Conservation (phyloP, 192 early-diverging fungal genomes). For the Coemansia sp. region DNA sequence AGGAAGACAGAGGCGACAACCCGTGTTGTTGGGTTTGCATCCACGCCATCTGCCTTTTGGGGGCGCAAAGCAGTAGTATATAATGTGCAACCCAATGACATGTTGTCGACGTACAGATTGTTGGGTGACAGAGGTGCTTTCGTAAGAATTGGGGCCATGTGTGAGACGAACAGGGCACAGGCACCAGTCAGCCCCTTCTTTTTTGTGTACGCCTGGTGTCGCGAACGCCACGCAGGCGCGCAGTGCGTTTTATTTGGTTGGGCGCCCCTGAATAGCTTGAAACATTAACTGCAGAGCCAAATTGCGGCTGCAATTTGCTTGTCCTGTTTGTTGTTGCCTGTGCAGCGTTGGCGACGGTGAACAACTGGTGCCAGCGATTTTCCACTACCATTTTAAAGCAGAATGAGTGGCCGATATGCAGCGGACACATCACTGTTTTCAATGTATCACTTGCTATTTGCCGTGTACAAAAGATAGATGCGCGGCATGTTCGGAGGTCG, state of each 20-base stretch:
- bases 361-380: neutral
- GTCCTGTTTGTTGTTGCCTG: neutral
- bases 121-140: neutral
- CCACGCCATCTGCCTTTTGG: neutral
- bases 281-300: neutral
- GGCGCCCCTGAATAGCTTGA: neutral
- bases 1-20: neutral
- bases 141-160: neutral
- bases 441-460: neutral
- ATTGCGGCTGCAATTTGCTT: neutral
- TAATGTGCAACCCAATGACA: neutral
- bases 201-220: neutral
- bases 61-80: neutral
- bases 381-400: neutral
- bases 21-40: constrained; percentile 1
- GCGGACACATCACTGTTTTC: neutral
- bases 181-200: neutral
- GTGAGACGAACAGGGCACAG: neutral
- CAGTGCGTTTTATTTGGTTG: neutral
- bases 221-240: constrained; percentile 1
- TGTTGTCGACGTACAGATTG: neutral
- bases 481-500: neutral
- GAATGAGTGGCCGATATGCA: neutral
- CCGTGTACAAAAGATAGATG: neutral
- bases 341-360: neutral